Base-by-base conservation (phyloP, 2,329 filamentous ascomycete species). In the Pseudodiploospora longispora region DNA sequence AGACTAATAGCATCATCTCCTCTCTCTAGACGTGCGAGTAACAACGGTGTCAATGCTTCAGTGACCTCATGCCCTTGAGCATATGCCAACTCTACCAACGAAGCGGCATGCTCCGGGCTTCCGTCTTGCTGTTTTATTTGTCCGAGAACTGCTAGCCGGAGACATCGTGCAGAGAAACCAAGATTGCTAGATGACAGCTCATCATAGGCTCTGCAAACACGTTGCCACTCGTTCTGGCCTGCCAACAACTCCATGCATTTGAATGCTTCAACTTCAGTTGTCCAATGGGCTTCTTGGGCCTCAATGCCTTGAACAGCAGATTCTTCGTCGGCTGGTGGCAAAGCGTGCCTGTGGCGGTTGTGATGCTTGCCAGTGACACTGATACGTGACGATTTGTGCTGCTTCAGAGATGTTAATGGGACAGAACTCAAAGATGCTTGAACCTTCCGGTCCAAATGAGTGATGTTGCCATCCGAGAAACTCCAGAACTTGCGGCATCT, bases 91-190 rank as follows among this genome's bases (percentile, higher is more conserved):
- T 55, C 53, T 5, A 78, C 62, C 10, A 77, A 56, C 0, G 50
- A 51, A 12, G 64, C 56, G 1, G 73, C 70, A 19, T 53, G 38
- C 38, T 53, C 46, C 39, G 62, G 46, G 36, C 57, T 52, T 3
- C 54, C 45, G 4, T 54, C 55, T 33, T 64, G 55, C 10, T 54
- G 38, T 10, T 56, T 57, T 41, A 76, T 52, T 10, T 65, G 60
- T 2, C 72, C 70, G 7, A 65, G 52, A 6, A 78, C 66, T 6
- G 69, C 72, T 5, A 76, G 58, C n/a, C 68, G 66, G 10, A 78
- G 60, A 42, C 68, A 72, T 27, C 65, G 61, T 3, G 54, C 52
- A 29, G 64, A 68, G 47, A 62, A 61, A 2, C 58, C 56, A 52
- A 72, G 59, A 12, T 65, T 62, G 4, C 51, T 55, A 7, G 49